Evolutionary conservation across 306 rosid species (phyloP).

Genomic region (Datisca glomerata): DNA sequence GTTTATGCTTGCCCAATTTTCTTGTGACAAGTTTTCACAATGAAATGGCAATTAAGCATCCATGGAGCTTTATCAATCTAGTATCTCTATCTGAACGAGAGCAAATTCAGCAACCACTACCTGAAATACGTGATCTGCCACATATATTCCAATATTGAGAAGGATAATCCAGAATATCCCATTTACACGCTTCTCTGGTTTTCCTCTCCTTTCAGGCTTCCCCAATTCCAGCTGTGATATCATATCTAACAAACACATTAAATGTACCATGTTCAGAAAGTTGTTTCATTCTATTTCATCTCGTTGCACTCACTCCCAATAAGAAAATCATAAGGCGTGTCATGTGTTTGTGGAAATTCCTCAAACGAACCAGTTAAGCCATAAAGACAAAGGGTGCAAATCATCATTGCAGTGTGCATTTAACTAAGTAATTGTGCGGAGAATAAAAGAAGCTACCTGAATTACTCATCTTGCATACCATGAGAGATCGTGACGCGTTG

Average conservation of each 20-base stretch:
- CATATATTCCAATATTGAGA: constrained; percentile 57
- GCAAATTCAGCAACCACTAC: constrained; percentile 24
- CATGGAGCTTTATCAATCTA: too few relatives aligned
- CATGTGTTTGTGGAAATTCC: constrained; percentile 30
- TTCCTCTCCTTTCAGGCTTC: constrained; percentile 32
- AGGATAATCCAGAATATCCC: constrained; percentile 92
- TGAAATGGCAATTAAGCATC: neutral
- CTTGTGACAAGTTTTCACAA: neutral
- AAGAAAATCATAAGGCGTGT: constrained; percentile 6
- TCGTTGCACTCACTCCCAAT: neutral
- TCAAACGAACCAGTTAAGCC: neutral
- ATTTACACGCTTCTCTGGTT: constrained; percentile 48
- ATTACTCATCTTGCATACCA: constrained; percentile 33
- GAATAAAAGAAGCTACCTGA: constrained; percentile 33
- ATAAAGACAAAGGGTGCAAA: neutral
- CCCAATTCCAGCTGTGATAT: constrained; percentile 64
- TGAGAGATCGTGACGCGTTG: constrained; percentile 11
- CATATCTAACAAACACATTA: constrained; percentile 39
- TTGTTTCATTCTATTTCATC: neutral
- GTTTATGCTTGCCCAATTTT: too few relatives aligned
- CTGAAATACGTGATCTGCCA: constrained; percentile 77
- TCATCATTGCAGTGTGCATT: neutral
- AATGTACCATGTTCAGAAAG: neutral
- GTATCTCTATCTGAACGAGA: too few relatives aligned
- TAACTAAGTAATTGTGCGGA: neutral